These are phyloP conservation scores for Epichloe hybrida DNA, from an alignment of 2,329 filamentous ascomycete species.

Conservation along the genomic window DNA sequence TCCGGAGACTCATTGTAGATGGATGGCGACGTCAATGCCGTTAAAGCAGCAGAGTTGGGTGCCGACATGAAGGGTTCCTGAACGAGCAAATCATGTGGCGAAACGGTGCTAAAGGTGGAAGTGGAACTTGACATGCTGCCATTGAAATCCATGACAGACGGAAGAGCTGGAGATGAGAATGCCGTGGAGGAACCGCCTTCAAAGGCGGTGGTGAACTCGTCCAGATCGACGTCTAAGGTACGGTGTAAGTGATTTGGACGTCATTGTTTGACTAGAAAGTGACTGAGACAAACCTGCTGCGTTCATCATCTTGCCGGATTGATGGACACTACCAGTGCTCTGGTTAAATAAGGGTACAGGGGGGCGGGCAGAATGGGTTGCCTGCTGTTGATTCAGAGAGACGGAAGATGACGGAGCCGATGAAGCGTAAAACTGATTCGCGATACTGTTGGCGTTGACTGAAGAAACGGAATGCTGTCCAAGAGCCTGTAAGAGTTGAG, in stretches of 20 bases:
- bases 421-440: slow-evolving; percentile 52
- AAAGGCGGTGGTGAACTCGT: slow-evolving; percentile 43
- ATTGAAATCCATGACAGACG: slow-evolving; percentile 36
- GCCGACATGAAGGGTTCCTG: slow-evolving; percentile 58
- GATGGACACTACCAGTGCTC: slow-evolving; percentile 38
- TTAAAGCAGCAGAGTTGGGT: slow-evolving; percentile 70
- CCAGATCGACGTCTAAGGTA: slow-evolving; percentile 41
- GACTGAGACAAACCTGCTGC: slow-evolving; percentile 22
- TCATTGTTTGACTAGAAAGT: neutral
- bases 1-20: slow-evolving; percentile 64
- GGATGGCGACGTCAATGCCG: slow-evolving; percentile 76
- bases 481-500: slow-evolving; percentile 44
- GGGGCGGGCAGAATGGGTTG: slow-evolving; percentile 43
- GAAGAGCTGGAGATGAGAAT: slow-evolving; percentile 40
- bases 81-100: slow-evolving; percentile 67
- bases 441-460: slow-evolving; percentile 44
- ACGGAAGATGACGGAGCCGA: slow-evolving; percentile 48
- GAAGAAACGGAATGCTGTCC: slow-evolving; percentile 41
- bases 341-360: slow-evolving; percentile 61
- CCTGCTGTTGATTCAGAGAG: slow-evolving; percentile 37
- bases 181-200: slow-evolving; percentile 37
- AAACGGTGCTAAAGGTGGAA: slow-evolving; percentile 57
- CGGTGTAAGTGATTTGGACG: slow-evolving; percentile 18
- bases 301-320: slow-evolving; percentile 31
- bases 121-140: slow-evolving; percentile 34